Percentiles rank a stretch among this genome's conserved stretches.
These are phyloP conservation scores for Calonectria pauciramosa DNA, from an alignment of 2,329 filamentous ascomycete species.

Conservation along the genomic window DNA sequence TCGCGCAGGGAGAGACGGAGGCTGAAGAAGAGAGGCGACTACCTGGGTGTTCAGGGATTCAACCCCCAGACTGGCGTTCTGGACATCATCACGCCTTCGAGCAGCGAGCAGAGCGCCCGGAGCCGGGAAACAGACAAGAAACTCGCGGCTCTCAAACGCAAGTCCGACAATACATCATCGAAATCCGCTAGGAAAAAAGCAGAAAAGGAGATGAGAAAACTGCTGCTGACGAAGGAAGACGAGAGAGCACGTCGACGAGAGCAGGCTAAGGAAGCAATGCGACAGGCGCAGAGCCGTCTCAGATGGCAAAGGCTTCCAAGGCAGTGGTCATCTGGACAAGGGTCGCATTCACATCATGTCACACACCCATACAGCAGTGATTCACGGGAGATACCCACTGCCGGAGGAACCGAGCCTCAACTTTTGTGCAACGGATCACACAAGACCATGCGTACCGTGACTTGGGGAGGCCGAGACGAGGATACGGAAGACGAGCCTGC, in stretches of 20 bases:
- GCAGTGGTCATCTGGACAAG: constrained; percentile 66
- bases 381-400: constrained; percentile 33
- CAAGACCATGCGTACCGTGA: constrained; percentile 44
- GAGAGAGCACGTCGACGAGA: constrained; percentile 60
- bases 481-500: background rate
- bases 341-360: constrained; percentile 65
- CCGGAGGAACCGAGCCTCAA: constrained; percentile 8
- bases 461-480: background rate
- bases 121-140: constrained; percentile 49
- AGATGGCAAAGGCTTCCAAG: constrained; percentile 61
- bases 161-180: constrained; percentile 51
- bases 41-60: constrained; percentile 69
- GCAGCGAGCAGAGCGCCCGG: constrained; percentile 58
- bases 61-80: constrained; percentile 69
- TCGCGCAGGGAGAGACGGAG: constrained; percentile 55
- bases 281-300: constrained; percentile 46
- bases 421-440: constrained; percentile 41
- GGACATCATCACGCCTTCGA: constrained; percentile 64
- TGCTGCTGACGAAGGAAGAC: constrained; percentile 48
- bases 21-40: constrained; percentile 69
- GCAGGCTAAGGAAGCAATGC: constrained; percentile 55
- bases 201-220: constrained; percentile 57
- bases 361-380: constrained; percentile 54
- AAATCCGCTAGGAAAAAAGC: constrained; percentile 60
- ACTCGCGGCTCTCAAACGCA: constrained; percentile 49